These are phyloP conservation scores for Ustilago trichophora DNA, from an alignment of 1,284 basidiomycete species.

Conservation along the genomic window DNA sequence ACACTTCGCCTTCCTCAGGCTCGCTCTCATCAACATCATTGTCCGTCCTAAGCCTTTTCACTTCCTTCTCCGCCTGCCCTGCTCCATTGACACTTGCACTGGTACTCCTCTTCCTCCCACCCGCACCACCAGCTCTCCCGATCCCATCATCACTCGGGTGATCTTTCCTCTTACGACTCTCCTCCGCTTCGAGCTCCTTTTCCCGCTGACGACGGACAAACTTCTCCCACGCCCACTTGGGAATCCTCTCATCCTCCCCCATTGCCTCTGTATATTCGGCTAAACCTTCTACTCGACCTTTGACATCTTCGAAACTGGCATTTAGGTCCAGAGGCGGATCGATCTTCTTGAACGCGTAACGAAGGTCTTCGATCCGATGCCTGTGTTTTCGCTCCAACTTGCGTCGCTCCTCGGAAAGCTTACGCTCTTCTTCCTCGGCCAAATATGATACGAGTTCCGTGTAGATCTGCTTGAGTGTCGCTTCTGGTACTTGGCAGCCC, in stretches of 20 bases:
- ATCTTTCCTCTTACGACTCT: conserved; percentile 27
- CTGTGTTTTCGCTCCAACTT: conserved; percentile 82
- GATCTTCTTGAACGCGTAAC: conserved; percentile 92
- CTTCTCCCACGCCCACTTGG: conserved; percentile 57
- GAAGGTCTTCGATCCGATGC: conserved; percentile 90
- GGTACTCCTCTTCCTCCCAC: background rate
- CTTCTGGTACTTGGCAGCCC: conserved; percentile 3
- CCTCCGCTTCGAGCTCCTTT: conserved; percentile 19
- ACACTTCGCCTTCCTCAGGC: conserved; percentile 46
- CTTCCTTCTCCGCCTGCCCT: background rate
- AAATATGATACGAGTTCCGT: conserved; percentile 24
- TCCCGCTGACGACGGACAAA: conserved; percentile 58
- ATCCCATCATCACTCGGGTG: background rate
- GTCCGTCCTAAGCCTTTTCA: conserved; percentile 13
- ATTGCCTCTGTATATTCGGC: conserved; percentile 42
- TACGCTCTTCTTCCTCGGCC: conserved; percentile 27
- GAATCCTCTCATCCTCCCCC: conserved; percentile 43
- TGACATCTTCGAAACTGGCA: conserved; percentile 33
- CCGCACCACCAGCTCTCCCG: no score
- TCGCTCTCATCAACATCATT: conserved; percentile 23
- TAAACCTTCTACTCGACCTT: conserved; percentile 15
- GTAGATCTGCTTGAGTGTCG: conserved; percentile 28
- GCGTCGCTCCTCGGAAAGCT: conserved; percentile 74
- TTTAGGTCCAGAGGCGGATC: conserved; percentile 71
- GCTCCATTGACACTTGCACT: background rate